A percentile compares a stretch with the other conserved stretches of the same genome.
These are phyloP conservation scores for Petunia hybrid DNA, from an alignment of 305 asterid species.

Conservation along the genomic window DNA sequence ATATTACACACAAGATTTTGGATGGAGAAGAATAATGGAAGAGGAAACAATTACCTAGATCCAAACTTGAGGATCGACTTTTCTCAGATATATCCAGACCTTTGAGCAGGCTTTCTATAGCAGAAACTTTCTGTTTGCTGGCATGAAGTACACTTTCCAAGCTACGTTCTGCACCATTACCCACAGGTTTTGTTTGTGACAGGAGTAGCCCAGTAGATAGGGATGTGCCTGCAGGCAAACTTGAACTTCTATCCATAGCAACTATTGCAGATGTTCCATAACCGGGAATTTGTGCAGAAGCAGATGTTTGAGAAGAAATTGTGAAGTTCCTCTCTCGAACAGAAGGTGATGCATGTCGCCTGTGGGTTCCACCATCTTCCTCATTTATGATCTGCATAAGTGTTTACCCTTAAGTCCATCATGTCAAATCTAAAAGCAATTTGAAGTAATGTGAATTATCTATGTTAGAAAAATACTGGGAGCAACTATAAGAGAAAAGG, in stretches of 20 bases:
- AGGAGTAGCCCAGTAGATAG: slow-evolving; percentile 73
- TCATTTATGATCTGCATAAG: slow-evolving; percentile 79
- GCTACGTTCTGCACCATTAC: slow-evolving; percentile 83
- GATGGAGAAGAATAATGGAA: slow-evolving; percentile 39
- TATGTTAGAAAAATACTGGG: neutral
- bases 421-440: slow-evolving; percentile 31
- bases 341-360: slow-evolving; percentile 97
- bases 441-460: slow-evolving; percentile 21
- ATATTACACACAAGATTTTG: slow-evolving; percentile 32
- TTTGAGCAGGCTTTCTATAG: slow-evolving; percentile 97
- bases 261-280: slow-evolving; percentile 99
- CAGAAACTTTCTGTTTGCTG: slow-evolving; percentile 97
- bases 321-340: slow-evolving; percentile 82
- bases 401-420: slow-evolving; percentile 36
- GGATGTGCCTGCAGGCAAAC: slow-evolving; percentile 75
- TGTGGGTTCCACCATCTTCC: slow-evolving; percentile 98
- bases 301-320: slow-evolving; percentile 65
- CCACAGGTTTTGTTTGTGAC: slow-evolving; percentile 77
- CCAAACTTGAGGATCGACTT: slow-evolving; percentile 94
- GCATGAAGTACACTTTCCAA: slow-evolving; percentile 96
- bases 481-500: slow-evolving; percentile 34
- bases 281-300: slow-evolving; percentile 79
- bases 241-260: slow-evolving; percentile 94
- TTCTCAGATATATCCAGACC: slow-evolving; percentile 85
- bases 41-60: slow-evolving; percentile 78